Base-by-base conservation (phyloP, 176 grass and related monocot genomes). In the Microstegium vimineum region DNA sequence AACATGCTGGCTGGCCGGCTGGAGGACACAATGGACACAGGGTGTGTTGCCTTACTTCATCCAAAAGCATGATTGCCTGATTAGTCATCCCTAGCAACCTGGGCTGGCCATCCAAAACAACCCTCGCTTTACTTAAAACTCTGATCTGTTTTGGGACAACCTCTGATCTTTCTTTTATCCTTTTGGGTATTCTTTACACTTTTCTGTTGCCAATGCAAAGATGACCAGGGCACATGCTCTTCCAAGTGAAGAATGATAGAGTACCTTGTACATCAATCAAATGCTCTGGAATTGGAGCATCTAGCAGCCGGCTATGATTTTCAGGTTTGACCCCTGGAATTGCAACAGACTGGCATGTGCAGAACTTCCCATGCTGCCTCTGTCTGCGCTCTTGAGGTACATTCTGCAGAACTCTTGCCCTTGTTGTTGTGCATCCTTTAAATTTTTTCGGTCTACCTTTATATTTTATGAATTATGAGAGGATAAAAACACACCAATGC, bases 201-300 rank as follows among this genome's bases (percentile, higher is more conserved):
- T 69, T 76, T 14, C 14, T 74, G 27, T 67, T 46, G 40, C 59
- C 1, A 59, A 59, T 78, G 12, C 78, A 81, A 69, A 60, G 46
- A 82, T n/a, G 62, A 36, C 34, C 61, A 13, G 20, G 6, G 77
- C 77, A 76, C 87, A 90, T 61, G 75, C 67, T 41, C 65, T 47
- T 22, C 13, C 13, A 14, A 67, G 32, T 36, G 10, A 26, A 56
- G 26, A 71, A 65, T 77, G 57, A 68, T 73, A 15, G 79, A 74
- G 79, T 83, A 83, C 47, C 74, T 83, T 86, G 47, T 73, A 83
- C 69, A 90, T 7, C 79, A 90, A 86, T 60, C 47, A 41, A 86
- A 62, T 41, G 67, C 28, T 77, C 12, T 40, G 69, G 62, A 71
- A 71, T 37, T 32, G 69, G 62, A 89, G 69, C 65, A 89, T 72